Evolutionary conservation across 192 early-diverging fungal genomes (phyloP).

Genomic region (Backusella liffmaniae): DNA sequence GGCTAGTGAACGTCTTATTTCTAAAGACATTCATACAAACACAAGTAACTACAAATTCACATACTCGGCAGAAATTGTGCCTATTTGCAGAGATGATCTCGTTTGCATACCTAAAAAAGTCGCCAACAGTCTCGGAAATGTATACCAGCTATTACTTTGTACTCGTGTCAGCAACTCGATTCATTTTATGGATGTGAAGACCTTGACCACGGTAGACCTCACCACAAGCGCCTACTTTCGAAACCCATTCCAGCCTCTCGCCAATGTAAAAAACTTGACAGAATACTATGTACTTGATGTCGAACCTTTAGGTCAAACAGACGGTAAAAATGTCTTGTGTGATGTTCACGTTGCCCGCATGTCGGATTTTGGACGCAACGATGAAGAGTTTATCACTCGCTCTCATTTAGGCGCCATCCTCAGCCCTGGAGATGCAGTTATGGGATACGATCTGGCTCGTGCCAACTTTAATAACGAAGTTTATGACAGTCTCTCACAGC

Average conservation of each 20-base stretch:
- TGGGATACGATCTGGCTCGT: constrained; percentile 87
- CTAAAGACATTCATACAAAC: constrained; percentile 88
- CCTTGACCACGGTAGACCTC: constrained; percentile 73
- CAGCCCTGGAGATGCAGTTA: constrained; percentile 85
- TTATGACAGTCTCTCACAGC: constrained; percentile 67
- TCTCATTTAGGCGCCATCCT: constrained; percentile 92
- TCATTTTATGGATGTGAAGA: constrained; percentile 85
- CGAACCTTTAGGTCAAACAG: constrained; percentile 70
- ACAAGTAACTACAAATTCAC: constrained; percentile 96
- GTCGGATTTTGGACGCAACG: constrained; percentile 79
- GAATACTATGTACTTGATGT: constrained; percentile 98
- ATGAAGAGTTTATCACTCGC: constrained; percentile 84
- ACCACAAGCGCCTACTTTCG: constrained; percentile 81
- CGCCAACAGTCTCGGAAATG: constrained; percentile 83
- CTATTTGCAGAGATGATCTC: constrained; percentile 96
- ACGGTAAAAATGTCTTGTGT: constrained; percentile 79
- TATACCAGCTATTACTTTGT: constrained; percentile 79
- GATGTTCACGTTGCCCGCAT: constrained; percentile 84
- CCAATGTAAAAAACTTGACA: constrained; percentile 73
- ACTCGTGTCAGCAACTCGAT: constrained; percentile 86
- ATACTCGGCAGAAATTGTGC: constrained; percentile 94
- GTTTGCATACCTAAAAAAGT: constrained; percentile 83
- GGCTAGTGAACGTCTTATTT: constrained; percentile 93
- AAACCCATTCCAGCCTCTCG: constrained; percentile 70
- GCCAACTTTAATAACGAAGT: constrained; percentile 90